Percentiles rank a stretch among this genome's conserved stretches.
Evolutionary conservation across 345 rosid genomes (phyloP).

Genomic region (Schrenkiella parvula): DNA sequence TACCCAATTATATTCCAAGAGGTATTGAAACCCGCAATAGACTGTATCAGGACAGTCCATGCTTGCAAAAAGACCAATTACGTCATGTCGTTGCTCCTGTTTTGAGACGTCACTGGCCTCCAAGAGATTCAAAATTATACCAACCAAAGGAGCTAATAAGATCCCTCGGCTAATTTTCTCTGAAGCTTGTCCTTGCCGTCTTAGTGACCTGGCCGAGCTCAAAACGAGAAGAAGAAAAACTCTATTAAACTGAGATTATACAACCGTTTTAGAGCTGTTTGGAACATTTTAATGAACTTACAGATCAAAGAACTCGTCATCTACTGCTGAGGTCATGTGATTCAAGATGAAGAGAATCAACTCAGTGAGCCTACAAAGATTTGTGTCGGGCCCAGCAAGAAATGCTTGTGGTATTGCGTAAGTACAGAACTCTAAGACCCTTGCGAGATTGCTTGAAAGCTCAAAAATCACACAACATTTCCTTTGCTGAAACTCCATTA

Average conservation of each 20-base stretch:
- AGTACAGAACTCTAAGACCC: slow-evolving; percentile 90
- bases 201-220: slow-evolving; percentile 52
- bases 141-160: slow-evolving; percentile 82
- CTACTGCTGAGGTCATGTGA: slow-evolving; percentile 74
- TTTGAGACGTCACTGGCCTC: slow-evolving; percentile 49
- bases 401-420: slow-evolving; percentile 79
- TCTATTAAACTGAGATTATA: background rate
- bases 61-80: slow-evolving; percentile 70
- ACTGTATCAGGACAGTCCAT: slow-evolving; percentile 81
- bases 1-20: slow-evolving; percentile 87
- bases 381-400: slow-evolving; percentile 73
- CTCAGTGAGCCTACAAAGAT: slow-evolving; percentile 89
- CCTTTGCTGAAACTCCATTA: slow-evolving; percentile 78
- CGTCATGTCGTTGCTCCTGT: slow-evolving; percentile 48
- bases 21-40: slow-evolving; percentile 74
- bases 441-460: slow-evolving; percentile 89
- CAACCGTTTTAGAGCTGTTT: background rate
- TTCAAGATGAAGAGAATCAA: slow-evolving; percentile 76
- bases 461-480: slow-evolving; percentile 88
- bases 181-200: slow-evolving; percentile 63
- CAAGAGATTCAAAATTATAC: slow-evolving; percentile 84
- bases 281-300: slow-evolving; percentile 39
- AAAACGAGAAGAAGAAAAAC: background rate
- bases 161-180: slow-evolving; percentile 79
- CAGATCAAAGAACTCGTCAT: slow-evolving; percentile 89